Evolutionary conservation across 805 yeast species (phyloP).

Genomic region (Candida silvatica): DNA sequence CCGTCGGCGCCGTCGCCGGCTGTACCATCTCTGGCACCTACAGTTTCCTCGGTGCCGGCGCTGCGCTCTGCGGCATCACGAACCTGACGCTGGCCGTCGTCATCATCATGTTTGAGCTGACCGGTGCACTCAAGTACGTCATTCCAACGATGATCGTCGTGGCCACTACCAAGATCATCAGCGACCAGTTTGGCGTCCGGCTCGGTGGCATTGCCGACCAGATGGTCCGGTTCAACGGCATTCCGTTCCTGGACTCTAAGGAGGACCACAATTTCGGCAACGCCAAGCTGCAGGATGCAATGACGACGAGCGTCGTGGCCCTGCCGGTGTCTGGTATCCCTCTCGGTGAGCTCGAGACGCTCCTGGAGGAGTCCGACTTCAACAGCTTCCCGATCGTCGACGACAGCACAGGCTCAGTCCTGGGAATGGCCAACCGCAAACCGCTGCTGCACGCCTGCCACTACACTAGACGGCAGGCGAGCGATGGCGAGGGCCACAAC

Average conservation of each 20-base stretch:
- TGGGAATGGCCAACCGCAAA: constrained; percentile 1
- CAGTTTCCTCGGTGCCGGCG: constrained; percentile 94
- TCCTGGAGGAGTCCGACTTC: constrained; percentile 27
- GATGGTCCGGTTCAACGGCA: constrained; percentile 81
- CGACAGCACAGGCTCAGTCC: constrained; percentile 10
- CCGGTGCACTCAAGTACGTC: constrained; percentile 89
- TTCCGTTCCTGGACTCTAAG: constrained; percentile 70
- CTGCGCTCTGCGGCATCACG: constrained; percentile 90
- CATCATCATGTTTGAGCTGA: constrained; percentile 89
- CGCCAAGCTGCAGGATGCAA: constrained; percentile 44
- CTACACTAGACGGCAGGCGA: not conserved
- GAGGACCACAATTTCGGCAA: constrained; percentile 55
- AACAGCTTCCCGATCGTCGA: constrained; percentile 48
- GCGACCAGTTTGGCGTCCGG: constrained; percentile 63
- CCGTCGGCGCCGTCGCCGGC: too few relatives aligned
- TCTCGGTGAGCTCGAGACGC: constrained; percentile 24
- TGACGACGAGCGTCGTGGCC: constrained; percentile 38
- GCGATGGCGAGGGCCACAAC: not conserved
- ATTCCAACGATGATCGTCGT: constrained; percentile 96
- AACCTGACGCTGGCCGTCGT: constrained; percentile 90
- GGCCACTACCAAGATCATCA: constrained; percentile 75
- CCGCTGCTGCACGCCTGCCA: not conserved
- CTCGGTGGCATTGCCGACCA: constrained; percentile 90
- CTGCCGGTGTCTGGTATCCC: constrained; percentile 31
- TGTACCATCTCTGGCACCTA: constrained; percentile 92